phyloP scores from a whole-genome alignment of 495 filamentous ascomycete species.

The Trichoderma reesei region DNA sequence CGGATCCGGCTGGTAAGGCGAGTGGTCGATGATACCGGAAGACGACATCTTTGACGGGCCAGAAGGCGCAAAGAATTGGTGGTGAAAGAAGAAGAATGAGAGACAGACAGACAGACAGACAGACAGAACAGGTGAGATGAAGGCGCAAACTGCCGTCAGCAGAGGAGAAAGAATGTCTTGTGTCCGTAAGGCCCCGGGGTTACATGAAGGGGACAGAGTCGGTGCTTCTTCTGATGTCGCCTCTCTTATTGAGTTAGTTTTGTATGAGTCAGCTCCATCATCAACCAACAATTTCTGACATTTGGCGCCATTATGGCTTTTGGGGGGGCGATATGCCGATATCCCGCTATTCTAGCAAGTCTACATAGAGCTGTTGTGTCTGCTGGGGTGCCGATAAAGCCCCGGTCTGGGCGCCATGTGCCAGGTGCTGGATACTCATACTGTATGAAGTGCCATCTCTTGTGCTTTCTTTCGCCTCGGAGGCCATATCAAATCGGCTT shows the following conservation, averaged over 20 bases:
- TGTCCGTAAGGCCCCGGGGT: neutral
- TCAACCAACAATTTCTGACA: neutral
- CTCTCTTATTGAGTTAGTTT: no score
- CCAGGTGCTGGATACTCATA: no score
- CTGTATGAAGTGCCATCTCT: no score
- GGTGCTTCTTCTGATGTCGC: neutral
- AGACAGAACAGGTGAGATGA: neutral
- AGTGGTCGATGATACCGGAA: constrained; percentile 67
- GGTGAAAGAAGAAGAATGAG: neutral
- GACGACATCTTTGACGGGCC: constrained; percentile 29
- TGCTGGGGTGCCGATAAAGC: neutral
- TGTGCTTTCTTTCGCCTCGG: no score
- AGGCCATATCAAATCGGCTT: no score
- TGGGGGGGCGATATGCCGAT: no score
- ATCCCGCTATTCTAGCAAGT: no score
- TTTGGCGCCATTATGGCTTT: neutral
- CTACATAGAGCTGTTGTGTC: no score
- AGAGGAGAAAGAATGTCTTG: neutral
- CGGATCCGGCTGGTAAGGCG: constrained; percentile 67
- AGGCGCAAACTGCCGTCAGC: neutral
- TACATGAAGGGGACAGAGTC: neutral
- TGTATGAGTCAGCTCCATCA: neutral
- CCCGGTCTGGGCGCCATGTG: neutral
- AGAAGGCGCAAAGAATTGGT: no score
- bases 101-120: neutral